Percentiles rank a stretch among this genome's conserved stretches.
These are phyloP conservation scores for Solanum hybrid DNA, from an alignment of 305 asterid genomes.

Conservation along the genomic window DNA sequence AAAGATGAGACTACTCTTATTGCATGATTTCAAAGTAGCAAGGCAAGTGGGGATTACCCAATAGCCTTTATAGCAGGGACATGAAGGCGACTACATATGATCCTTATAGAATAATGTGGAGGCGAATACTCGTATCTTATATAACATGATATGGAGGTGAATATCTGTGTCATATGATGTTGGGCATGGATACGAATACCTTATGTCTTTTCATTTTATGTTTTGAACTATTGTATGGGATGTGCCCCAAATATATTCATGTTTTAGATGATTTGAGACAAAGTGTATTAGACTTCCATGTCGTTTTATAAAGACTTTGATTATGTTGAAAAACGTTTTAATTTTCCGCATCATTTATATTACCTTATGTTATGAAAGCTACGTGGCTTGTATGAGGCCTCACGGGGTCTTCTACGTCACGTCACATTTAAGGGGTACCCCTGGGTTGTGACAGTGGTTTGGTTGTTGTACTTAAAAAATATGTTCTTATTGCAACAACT, in stretches of 20 bases:
- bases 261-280: no score
- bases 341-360: no score
- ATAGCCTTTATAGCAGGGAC: background rate
- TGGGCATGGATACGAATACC: background rate
- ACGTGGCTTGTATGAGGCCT: no score
- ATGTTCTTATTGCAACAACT: background rate
- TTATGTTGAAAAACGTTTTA: no score
- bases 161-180: background rate
- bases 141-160: background rate
- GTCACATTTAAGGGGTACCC: no score
- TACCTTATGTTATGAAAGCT: no score
- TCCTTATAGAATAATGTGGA: background rate
- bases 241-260: no score
- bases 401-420: no score
- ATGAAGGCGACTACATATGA: background rate
- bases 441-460: background rate
- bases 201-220: no score
- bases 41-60: background rate
- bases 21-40: background rate
- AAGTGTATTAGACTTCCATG: no score
- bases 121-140: background rate
- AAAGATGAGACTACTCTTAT: background rate
- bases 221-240: no score
- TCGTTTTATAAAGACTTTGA: no score
- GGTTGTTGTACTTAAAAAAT: background rate